These are phyloP conservation scores for Wickerhamomyces kurtzmanii DNA, from an alignment of 805 yeast genomes.

Conservation along the genomic window DNA sequence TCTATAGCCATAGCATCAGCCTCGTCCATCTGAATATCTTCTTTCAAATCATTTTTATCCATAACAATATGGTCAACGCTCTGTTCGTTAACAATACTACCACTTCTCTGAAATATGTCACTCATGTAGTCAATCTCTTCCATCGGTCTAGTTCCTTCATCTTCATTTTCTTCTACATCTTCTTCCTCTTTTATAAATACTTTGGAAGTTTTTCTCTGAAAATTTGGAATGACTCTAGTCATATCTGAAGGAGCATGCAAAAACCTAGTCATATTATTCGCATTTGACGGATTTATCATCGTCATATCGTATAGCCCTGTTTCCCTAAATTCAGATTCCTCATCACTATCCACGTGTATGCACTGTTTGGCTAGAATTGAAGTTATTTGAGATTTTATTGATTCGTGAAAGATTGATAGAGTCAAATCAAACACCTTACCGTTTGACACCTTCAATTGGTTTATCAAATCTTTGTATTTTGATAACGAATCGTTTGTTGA, in stretches of 20 bases:
- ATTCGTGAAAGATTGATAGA: constrained; percentile 6
- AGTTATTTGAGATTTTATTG: constrained; percentile 11
- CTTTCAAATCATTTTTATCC: constrained; percentile 2
- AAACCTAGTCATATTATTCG: no score
- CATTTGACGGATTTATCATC: constrained; percentile 16
- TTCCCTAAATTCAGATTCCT: constrained; percentile 8
- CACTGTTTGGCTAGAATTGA: constrained; percentile 16
- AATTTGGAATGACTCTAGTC: constrained; percentile 27
- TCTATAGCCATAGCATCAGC: constrained; percentile 2
- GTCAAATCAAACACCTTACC: constrained; percentile 3
- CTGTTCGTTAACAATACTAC: constrained; percentile 1
- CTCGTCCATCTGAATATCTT: not conserved
- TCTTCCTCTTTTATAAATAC: constrained; percentile 1
- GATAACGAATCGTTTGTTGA: constrained; percentile 17
- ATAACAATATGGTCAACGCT: no score
- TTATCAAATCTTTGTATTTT: constrained; percentile 13
- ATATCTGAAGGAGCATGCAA: constrained; percentile 20
- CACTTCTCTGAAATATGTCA: constrained; percentile 8
- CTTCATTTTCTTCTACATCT: constrained; percentile 3
- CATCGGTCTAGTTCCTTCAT: constrained; percentile 1
- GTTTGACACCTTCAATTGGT: constrained; percentile 7
- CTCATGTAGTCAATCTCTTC: constrained; percentile 10
- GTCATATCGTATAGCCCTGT: constrained; percentile 16
- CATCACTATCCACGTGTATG: constrained; percentile 9
- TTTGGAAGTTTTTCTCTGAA: constrained; percentile 3